phyloP scores from a whole-genome alignment of 306 rosid species.

The Lathyrus tuberosus region DNA sequence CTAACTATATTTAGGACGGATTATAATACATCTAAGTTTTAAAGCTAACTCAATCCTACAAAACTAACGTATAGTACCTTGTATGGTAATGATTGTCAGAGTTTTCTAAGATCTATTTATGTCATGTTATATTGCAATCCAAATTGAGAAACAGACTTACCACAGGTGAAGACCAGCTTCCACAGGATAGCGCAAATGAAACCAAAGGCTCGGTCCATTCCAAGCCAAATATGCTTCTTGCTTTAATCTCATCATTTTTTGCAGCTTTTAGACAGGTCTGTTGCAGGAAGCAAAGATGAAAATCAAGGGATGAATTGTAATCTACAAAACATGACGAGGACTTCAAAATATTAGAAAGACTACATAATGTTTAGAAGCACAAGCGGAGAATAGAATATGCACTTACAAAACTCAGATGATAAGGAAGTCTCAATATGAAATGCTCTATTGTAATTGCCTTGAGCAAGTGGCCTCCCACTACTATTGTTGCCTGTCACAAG shows the following conservation, averaged over 20 bases:
- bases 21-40: not conserved
- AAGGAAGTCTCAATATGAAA: slow-evolving; percentile 85
- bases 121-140: not conserved
- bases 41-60: not conserved
- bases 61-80: not conserved
- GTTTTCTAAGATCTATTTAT: not conserved
- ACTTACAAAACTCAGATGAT: slow-evolving; percentile 80
- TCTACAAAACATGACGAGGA: slow-evolving; percentile 12
- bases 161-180: slow-evolving; percentile 94
- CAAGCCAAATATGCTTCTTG: slow-evolving; percentile 73
- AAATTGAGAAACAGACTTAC: slow-evolving; percentile 54
- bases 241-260: slow-evolving; percentile 73
- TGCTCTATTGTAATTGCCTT: slow-evolving; percentile 85
- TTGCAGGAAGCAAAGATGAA: slow-evolving; percentile 37
- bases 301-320: slow-evolving; percentile 34
- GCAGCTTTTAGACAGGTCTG: slow-evolving; percentile 75
- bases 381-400: slow-evolving; percentile 25
- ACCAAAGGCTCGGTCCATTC: slow-evolving; percentile 91
- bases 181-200: slow-evolving; percentile 87
- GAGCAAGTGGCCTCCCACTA: slow-evolving; percentile 70
- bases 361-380: not conserved
- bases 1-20: not conserved
- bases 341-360: not conserved
- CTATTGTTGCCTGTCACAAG: slow-evolving; percentile 65
- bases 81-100: not conserved